A percentile compares a stretch with the other conserved stretches of the same genome.
These are phyloP conservation scores for Bothriochloa decipiens DNA, from an alignment of 176 grass and related monocot species.

Conservation along the genomic window DNA sequence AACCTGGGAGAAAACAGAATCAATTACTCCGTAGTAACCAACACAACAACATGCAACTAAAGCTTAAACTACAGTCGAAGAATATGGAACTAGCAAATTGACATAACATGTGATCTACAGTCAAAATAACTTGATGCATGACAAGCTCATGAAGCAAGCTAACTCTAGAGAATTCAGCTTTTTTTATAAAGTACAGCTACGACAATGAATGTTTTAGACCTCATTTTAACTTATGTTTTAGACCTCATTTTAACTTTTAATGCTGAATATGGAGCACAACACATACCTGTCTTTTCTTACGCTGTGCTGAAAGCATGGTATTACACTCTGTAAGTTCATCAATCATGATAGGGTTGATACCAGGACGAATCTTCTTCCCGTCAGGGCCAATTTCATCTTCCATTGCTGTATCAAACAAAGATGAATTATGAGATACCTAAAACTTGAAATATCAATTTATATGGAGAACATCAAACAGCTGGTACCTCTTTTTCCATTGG, in stretches of 20 bases:
- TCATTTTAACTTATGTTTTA: constrained; percentile 10
- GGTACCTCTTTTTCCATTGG: constrained; percentile 91
- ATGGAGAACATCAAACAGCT: constrained; percentile 29
- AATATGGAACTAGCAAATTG: not conserved
- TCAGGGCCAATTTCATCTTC: constrained; percentile 89
- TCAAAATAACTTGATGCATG: not conserved
- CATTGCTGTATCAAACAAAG: constrained; percentile 56
- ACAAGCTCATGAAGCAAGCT: constrained; percentile 5
- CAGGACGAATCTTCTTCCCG: constrained; percentile 89
- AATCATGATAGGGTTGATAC: constrained; percentile 82
- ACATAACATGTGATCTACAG: not conserved
- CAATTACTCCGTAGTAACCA: not conserved
- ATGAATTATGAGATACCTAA: constrained; percentile 18
- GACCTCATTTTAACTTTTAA: constrained; percentile 16
- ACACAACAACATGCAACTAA: constrained; percentile 19
- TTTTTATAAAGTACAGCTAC: constrained; percentile 16
- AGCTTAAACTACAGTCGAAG: not conserved
- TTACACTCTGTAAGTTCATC: constrained; percentile 95
- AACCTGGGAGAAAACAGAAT: constrained; percentile 51
- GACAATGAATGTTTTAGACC: not conserved
- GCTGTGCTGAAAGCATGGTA: constrained; percentile 87
- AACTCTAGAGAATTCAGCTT: constrained; percentile 6
- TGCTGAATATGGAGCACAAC: not conserved
- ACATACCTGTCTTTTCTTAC: constrained; percentile 95
- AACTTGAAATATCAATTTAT: constrained; percentile 15